A percentile compares a stretch with the other conserved stretches of the same genome.
phyloP scores from a whole-genome alignment of 2,329 filamentous ascomycete species.

The Pseudocercospora ulei region DNA sequence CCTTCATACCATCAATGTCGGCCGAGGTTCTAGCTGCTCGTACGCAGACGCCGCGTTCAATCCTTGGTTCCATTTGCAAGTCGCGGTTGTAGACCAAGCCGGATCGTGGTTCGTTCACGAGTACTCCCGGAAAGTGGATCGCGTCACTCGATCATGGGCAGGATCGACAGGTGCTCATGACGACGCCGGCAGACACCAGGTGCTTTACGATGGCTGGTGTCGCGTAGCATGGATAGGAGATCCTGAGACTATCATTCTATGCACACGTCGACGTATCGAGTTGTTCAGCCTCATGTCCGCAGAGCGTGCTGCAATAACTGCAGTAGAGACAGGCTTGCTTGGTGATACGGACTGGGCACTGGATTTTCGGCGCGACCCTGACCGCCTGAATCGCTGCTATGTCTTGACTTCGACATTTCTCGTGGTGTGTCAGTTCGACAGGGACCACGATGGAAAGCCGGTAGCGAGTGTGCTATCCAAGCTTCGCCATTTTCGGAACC shows the following conservation, averaged over 20 bases:
- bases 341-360: constrained; percentile 45
- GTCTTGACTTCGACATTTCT: constrained; percentile 50
- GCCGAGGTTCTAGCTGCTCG: constrained; percentile 46
- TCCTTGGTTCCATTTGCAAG: constrained; percentile 50
- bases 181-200: constrained; percentile 23
- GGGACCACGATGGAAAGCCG: constrained; percentile 21
- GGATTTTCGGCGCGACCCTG: constrained; percentile 46
- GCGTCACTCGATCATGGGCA: constrained; percentile 13
- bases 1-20: constrained; percentile 45
- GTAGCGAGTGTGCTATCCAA: constrained; percentile 33
- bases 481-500: constrained; percentile 46
- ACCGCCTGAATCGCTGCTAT: constrained; percentile 45
- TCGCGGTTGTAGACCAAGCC: constrained; percentile 56
- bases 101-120: constrained; percentile 63
- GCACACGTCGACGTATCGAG: constrained; percentile 39
- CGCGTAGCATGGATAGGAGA: constrained; percentile 43
- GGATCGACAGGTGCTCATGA: neutral
- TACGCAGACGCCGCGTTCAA: constrained; percentile 60
- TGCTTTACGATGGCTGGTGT: constrained; percentile 44
- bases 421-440: constrained; percentile 33
- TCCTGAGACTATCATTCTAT: constrained; percentile 45
- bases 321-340: constrained; percentile 26
- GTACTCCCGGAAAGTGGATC: constrained; percentile 22
- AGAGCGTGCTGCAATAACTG: no score
- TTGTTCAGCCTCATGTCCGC: constrained; percentile 36